A percentile compares a stretch with the other conserved stretches of the same genome.
Conservation (phyloP, 257 asterid species). For the Cynanchum wilfordii region DNA sequence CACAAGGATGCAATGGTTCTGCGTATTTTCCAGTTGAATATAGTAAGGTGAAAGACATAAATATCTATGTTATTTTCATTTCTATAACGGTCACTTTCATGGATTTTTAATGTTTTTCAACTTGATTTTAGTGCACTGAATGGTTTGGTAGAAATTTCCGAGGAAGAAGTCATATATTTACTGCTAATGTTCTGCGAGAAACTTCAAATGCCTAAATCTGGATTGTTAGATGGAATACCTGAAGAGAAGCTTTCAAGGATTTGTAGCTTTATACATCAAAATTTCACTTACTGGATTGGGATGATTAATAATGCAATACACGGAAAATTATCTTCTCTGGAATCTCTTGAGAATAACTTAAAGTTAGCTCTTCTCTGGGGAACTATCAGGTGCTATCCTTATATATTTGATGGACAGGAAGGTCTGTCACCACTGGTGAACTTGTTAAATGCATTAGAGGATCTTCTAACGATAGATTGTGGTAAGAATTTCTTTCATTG, state of each 20-base stretch:
- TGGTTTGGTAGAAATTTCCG: conserved; percentile 48
- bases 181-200: conserved; percentile 62
- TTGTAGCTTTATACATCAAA: conserved; percentile 35
- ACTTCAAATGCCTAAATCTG: conserved; percentile 38
- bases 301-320: conserved; percentile 32
- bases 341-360: conserved; percentile 41
- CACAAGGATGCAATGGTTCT: conserved; percentile 44
- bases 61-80: neutral
- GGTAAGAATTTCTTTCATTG: conserved; percentile 43
- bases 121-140: conserved; percentile 65
- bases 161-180: conserved; percentile 55
- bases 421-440: conserved; percentile 48
- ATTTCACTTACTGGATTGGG: conserved; percentile 45
- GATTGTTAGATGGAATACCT: conserved; percentile 39
- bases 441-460: conserved; percentile 61
- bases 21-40: conserved; percentile 43
- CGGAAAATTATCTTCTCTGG: conserved; percentile 27
- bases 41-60: conserved; percentile 47
- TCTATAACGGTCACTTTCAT: neutral
- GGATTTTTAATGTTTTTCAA: conserved; percentile 15
- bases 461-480: conserved; percentile 46
- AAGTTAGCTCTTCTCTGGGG: conserved; percentile 79
- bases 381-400: conserved; percentile 60
- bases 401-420: conserved; percentile 36
- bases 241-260: conserved; percentile 37